Evolutionary conservation across 345 rosid genomes (phyloP).

Genomic region (Pistacia atlantica): DNA sequence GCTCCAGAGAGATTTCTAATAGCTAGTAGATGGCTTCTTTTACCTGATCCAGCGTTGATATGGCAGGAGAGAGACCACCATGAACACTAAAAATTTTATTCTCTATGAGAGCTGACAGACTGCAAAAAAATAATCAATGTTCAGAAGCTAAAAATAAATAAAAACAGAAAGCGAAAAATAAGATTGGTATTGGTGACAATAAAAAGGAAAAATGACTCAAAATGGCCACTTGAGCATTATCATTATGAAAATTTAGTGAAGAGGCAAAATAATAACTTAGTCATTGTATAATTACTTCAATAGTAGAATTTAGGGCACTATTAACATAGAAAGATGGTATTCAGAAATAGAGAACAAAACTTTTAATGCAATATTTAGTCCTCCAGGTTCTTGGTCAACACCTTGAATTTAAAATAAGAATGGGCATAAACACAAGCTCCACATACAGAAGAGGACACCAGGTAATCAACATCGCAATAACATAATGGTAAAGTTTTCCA

Average conservation of each 20-base stretch:
- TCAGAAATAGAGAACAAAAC: not conserved
- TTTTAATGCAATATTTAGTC: not conserved
- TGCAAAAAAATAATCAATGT: slow-evolving; percentile 33
- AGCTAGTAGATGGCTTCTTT: slow-evolving; percentile 25
- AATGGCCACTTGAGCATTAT: not conserved
- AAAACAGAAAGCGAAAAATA: not conserved
- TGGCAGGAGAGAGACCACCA: slow-evolving; percentile 97
- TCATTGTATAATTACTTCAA: not conserved
- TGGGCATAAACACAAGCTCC: slow-evolving; percentile 1
- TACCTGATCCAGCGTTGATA: slow-evolving; percentile 94
- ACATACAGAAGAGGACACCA: not conserved
- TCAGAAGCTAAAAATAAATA: not conserved
- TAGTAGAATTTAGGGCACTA: not conserved
- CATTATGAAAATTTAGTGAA: not conserved
- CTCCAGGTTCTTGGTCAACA: not conserved
- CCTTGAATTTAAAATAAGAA: not conserved
- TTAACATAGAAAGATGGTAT: not conserved
- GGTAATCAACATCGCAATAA: not conserved
- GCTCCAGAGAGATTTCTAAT: slow-evolving; percentile 14
- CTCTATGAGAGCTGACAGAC: slow-evolving; percentile 94
- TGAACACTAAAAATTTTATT: slow-evolving; percentile 92
- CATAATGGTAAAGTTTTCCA: not conserved
- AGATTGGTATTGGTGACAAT: not conserved
- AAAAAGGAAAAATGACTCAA: not conserved
- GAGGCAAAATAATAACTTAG: not conserved